phyloP scores from a whole-genome alignment of 306 rosid genomes.

The apple (Malus domestica) region DNA sequence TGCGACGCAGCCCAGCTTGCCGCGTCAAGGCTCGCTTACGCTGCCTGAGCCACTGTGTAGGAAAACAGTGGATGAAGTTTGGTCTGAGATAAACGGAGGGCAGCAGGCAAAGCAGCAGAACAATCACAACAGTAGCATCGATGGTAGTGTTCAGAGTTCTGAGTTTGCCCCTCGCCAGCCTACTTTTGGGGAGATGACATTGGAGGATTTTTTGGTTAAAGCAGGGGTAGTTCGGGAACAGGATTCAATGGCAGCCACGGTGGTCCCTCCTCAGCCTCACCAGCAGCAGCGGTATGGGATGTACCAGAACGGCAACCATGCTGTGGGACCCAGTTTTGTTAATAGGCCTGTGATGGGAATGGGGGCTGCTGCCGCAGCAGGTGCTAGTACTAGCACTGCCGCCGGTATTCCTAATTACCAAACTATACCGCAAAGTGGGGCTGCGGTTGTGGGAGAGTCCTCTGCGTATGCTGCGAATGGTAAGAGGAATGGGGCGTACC shows the following conservation, averaged over 20 bases:
- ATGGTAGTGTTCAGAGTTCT: slow-evolving; percentile 24
- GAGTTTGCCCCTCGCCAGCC: slow-evolving; percentile 63
- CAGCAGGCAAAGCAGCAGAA: slow-evolving; percentile 20
- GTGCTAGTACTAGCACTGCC: neutral
- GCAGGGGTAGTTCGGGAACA: slow-evolving; percentile 81
- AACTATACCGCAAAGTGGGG: slow-evolving; percentile 28
- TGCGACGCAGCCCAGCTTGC: slow-evolving; percentile 49
- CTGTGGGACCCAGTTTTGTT: slow-evolving; percentile 30
- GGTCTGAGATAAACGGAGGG: slow-evolving; percentile 73
- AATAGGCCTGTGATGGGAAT: slow-evolving; percentile 25
- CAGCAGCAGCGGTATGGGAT: slow-evolving; percentile 36
- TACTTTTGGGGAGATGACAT: slow-evolving; percentile 86
- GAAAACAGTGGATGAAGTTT: slow-evolving; percentile 91
- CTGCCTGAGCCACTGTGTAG: slow-evolving; percentile 65
- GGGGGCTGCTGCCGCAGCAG: slow-evolving; percentile 15
- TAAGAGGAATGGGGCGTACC: slow-evolving; percentile 37
- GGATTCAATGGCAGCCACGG: neutral
- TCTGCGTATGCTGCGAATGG: slow-evolving; percentile 43
- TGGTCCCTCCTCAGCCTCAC: slow-evolving; percentile 8
- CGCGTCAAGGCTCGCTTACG: slow-evolving; percentile 65
- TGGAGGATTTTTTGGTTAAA: slow-evolving; percentile 84
- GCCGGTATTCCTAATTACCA: slow-evolving; percentile 32
- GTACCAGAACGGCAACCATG: slow-evolving; percentile 26
- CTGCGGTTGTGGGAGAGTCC: slow-evolving; percentile 31
- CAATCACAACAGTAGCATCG: neutral